Evolutionary conservation across 164 flowering plant genomes (phyloP).

Genomic region (Echeveria elegans): DNA sequence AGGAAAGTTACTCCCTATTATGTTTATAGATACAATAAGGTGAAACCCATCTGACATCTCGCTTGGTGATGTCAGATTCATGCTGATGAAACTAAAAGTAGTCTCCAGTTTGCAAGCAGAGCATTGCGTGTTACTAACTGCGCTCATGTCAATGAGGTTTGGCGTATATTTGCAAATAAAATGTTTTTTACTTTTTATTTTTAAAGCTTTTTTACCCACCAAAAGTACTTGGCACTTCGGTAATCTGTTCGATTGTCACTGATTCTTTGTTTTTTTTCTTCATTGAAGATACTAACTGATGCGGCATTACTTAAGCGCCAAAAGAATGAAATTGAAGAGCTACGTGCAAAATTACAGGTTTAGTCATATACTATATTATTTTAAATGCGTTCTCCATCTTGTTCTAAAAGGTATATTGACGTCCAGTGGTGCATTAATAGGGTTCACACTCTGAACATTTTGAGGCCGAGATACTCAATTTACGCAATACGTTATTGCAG

Average conservation of each 20-base stretch:
- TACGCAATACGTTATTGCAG: slow-evolving; percentile 84
- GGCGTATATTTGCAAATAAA: not conserved
- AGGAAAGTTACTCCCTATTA: too few species aligned
- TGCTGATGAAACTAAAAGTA: slow-evolving; percentile 94
- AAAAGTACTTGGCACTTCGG: not conserved
- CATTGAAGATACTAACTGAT: slow-evolving; percentile 79
- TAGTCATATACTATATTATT: not conserved
- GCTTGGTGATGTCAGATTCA: slow-evolving; percentile 56
- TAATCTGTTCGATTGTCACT: not conserved
- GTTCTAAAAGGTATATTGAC: not conserved
- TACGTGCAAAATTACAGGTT: slow-evolving; percentile 85
- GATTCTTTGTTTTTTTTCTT: not conserved
- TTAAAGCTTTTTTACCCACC: too few species aligned
- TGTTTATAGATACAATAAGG: not conserved
- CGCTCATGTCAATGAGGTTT: slow-evolving; percentile 96
- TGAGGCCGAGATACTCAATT: slow-evolving; percentile 75
- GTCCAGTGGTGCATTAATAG: slow-evolving; percentile 22
- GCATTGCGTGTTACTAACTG: slow-evolving; percentile 91
- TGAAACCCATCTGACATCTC: not conserved
- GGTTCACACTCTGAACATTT: slow-evolving; percentile 82
- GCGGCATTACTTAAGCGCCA: slow-evolving; percentile 97
- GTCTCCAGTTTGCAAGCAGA: slow-evolving; percentile 96
- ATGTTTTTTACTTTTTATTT: too few species aligned
- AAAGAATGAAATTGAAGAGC: slow-evolving; percentile 95
- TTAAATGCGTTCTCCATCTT: not conserved